Percentiles rank a stretch among this genome's conserved stretches.
phyloP scores from a whole-genome alignment of 2,329 filamentous ascomycete species.

The Colletotrichum echinochloae region DNA sequence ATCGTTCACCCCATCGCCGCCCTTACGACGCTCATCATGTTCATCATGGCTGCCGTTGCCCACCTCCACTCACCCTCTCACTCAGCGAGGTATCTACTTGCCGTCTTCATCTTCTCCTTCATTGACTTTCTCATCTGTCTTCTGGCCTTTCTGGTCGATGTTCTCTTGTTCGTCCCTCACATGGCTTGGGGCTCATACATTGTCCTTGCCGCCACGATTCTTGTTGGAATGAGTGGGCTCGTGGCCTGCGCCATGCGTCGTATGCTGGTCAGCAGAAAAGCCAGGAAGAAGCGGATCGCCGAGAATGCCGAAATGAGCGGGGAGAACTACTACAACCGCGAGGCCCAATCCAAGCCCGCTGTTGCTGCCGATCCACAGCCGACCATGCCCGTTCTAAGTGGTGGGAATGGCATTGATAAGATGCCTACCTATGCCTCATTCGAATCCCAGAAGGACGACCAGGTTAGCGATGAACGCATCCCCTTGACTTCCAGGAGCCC shows the following conservation, averaged over 20 bases:
- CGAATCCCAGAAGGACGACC: slow-evolving; percentile 73
- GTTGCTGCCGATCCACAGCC: slow-evolving; percentile 63
- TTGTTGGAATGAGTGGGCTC: slow-evolving; percentile 84
- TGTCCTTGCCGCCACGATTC: slow-evolving; percentile 87
- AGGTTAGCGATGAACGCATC: slow-evolving; percentile 75
- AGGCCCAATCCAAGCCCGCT: slow-evolving; percentile 65
- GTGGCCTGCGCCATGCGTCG: slow-evolving; percentile 96
- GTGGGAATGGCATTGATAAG: slow-evolving; percentile 64
- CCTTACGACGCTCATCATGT: slow-evolving; percentile 85
- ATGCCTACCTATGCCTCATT: slow-evolving; percentile 72
- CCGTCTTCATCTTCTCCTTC: slow-evolving; percentile 86
- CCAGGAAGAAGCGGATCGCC: slow-evolving; percentile 89
- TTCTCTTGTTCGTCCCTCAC: slow-evolving; percentile 94
- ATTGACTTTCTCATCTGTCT: slow-evolving; percentile 86
- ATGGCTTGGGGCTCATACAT: slow-evolving; percentile 95
- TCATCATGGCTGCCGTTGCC: slow-evolving; percentile 81
- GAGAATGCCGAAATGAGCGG: slow-evolving; percentile 98
- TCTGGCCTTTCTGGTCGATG: slow-evolving; percentile 91
- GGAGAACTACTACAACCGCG: slow-evolving; percentile 86
- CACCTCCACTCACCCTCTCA: slow-evolving; percentile 91
- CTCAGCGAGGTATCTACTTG: slow-evolving; percentile 87
- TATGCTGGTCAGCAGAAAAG: slow-evolving; percentile 90
- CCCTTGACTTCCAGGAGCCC: slow-evolving; percentile 76
- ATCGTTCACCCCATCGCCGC: slow-evolving; percentile 94
- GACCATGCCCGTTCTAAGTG: slow-evolving; percentile 68